Conservation (phyloP, 1,284 basidiomycete genomes). For the Pyrrhoderma noxium region DNA sequence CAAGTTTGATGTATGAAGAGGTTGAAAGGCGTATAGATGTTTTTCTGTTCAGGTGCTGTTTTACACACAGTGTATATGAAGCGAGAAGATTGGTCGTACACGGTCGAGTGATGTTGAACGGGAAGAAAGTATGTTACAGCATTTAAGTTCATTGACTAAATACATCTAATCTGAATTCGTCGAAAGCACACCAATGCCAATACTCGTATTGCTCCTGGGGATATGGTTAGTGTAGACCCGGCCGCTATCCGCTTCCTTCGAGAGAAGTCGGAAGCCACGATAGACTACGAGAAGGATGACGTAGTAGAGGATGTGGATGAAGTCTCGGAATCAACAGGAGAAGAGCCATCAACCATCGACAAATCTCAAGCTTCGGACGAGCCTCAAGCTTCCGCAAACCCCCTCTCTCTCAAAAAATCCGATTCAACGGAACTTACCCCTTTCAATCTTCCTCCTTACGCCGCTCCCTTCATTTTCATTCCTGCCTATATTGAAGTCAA, state of each 20-base stretch:
- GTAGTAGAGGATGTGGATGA: neutral
- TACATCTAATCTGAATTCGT: neutral
- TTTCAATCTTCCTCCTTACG: slow-evolving; percentile 86
- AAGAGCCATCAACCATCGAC: slow-evolving; percentile 5
- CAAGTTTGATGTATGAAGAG: slow-evolving; percentile 87
- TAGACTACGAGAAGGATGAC: slow-evolving; percentile 7
- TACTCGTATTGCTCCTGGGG: slow-evolving; percentile 88
- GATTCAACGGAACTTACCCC: slow-evolving; percentile 39
- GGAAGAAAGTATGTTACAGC: slow-evolving; percentile 57
- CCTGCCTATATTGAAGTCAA: slow-evolving; percentile 92
- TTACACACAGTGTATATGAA: slow-evolving; percentile 86
- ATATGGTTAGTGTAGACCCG: slow-evolving; percentile 89
- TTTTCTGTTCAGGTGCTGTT: slow-evolving; percentile 86
- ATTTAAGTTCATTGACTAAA: neutral
- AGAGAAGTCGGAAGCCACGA: neutral
- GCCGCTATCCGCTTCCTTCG: slow-evolving; percentile 73
- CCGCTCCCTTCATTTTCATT: slow-evolving; percentile 89
- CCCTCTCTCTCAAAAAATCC: slow-evolving; percentile 16
- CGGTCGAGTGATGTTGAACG: slow-evolving; percentile 86
- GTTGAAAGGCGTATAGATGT: slow-evolving; percentile 94
- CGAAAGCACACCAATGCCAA: slow-evolving; percentile 77
- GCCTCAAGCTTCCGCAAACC: slow-evolving; percentile 10
- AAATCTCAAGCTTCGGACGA: slow-evolving; percentile 10
- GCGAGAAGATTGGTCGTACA: slow-evolving; percentile 83
- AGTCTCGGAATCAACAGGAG: slow-evolving; percentile 1